These are phyloP conservation scores for Suillus subalutaceus DNA, from an alignment of 768 basidiomycete genomes.

Conservation along the genomic window DNA sequence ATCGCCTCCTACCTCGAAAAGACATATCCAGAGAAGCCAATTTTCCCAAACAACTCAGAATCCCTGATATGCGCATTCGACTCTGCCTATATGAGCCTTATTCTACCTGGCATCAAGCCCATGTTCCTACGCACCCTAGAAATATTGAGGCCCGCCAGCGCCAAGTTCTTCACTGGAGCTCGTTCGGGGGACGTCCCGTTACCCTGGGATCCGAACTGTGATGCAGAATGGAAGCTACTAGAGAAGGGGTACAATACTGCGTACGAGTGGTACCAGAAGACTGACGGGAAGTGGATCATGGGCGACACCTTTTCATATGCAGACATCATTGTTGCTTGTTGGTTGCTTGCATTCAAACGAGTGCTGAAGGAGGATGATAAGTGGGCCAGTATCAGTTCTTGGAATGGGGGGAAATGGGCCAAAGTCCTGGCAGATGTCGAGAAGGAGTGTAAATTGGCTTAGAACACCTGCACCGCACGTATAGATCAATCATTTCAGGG, in stretches of 20 bases:
- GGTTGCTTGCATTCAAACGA: slow-evolving; percentile 18
- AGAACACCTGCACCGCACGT: background rate
- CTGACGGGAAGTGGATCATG: slow-evolving; percentile 23
- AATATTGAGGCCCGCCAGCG: too few relatives aligned
- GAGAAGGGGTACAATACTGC: slow-evolving; percentile 19
- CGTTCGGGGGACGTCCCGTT: too few relatives aligned
- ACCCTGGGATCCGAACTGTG: slow-evolving; percentile 13
- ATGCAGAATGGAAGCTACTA: slow-evolving; percentile 27
- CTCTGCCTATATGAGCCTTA: too few relatives aligned
- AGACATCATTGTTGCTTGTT: slow-evolving; percentile 11
- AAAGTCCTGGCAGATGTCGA: slow-evolving; percentile 26
- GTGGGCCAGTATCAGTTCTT: slow-evolving; percentile 26
- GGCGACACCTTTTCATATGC: slow-evolving; percentile 14
- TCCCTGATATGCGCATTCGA: too few relatives aligned
- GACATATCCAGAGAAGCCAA: too few relatives aligned
- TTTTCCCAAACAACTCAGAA: too few relatives aligned
- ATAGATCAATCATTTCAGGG: background rate
- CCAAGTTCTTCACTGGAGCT: too few relatives aligned
- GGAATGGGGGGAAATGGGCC: slow-evolving; percentile 32
- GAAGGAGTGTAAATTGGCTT: slow-evolving; percentile 27
- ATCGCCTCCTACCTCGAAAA: too few relatives aligned
- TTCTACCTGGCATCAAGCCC: too few relatives aligned
- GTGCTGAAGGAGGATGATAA: slow-evolving; percentile 25
- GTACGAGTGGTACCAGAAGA: slow-evolving; percentile 26
- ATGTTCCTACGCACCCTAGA: too few relatives aligned